Percentiles rank a stretch among this genome's conserved stretches.
Evolutionary conservation across 345 rosid species (phyloP).

Genomic region (Murraya koenigii): DNA sequence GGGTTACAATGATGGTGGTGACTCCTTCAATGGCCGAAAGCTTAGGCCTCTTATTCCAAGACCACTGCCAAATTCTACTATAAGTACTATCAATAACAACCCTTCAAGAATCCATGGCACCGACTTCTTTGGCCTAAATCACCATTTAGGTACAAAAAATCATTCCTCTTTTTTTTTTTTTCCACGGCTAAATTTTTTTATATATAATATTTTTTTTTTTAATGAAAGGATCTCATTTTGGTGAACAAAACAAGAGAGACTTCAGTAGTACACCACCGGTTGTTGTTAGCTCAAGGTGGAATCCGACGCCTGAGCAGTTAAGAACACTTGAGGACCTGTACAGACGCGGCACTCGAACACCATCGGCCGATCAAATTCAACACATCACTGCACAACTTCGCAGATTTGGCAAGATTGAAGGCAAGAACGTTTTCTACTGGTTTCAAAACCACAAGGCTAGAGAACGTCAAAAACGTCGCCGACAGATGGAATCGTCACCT

Average conservation of each 20-base stretch:
- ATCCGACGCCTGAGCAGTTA: slow-evolving; percentile 91
- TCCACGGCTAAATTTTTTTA: not conserved
- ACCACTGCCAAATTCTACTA: slow-evolving; percentile 36
- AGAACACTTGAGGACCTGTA: slow-evolving; percentile 83
- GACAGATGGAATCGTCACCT: slow-evolving; percentile 63
- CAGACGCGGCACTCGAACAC: slow-evolving; percentile 79
- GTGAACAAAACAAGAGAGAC: slow-evolving; percentile 69
- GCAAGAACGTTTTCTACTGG: slow-evolving; percentile 97
- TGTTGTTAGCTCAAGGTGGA: slow-evolving; percentile 90
- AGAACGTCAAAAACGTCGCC: slow-evolving; percentile 79
- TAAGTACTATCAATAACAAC: slow-evolving; percentile 16
- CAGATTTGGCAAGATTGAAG: slow-evolving; percentile 90
- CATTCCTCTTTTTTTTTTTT: not conserved
- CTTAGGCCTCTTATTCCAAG: slow-evolving; percentile 85
- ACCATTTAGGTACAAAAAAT: slow-evolving; percentile 42
- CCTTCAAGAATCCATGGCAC: slow-evolving; percentile 37
- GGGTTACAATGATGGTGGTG: slow-evolving; percentile 78
- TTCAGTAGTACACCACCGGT: slow-evolving; percentile 51
- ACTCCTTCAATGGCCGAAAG: slow-evolving; percentile 58
- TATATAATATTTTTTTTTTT: not conserved
- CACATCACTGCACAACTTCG: slow-evolving; percentile 82
- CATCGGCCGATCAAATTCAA: slow-evolving; percentile 89
- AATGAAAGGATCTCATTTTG: slow-evolving; percentile 8
- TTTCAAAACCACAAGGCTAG: slow-evolving; percentile 98
- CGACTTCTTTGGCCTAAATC: slow-evolving; percentile 55